Evolutionary conservation across 2,329 filamentous ascomycete species (phyloP), one percentile per base, ranked within the genome.

Genomic region (Penicillium brevicompactum): DNA sequence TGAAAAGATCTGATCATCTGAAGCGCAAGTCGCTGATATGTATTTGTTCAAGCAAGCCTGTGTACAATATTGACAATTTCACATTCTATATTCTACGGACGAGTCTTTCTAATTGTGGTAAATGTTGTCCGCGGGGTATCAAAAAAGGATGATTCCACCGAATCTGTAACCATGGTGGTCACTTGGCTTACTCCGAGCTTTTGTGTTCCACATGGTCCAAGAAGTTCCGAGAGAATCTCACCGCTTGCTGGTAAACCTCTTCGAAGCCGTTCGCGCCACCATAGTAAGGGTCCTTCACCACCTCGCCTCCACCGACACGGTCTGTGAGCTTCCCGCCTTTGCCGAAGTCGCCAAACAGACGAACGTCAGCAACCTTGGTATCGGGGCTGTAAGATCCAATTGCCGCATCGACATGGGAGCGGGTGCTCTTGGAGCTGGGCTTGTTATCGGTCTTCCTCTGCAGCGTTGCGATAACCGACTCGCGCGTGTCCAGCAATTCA

Each of bases 271-370:
- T 84, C 4, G 80, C 77, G 11, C 85, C 91, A n/a, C 91, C 92
- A 73, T 97, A 97, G 76, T 97, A 99, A 13, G 94, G 94, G 73
- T 97, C 94, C 55, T 84, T 79, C 8, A 97, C 87, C 46, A 90
- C 83, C 77, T 96, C 90, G 18, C 83, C 80, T 64, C 69, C 72
- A 8, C 73, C 74, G 11, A 72, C 65, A 16, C 67, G 68, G 21
- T 69, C 66, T 59, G 69, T 66, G 48, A 76, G 37, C 24, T 63
- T 64, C 76, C 84, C 68, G 70, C 83, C 32, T 79, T 59, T 84
- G 4, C 89, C 89, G 67, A 90, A 92, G 65, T 92, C 89, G 31
- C 94, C 94, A 77, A 94, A 97, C 46, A 97, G 76, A 81, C 90
- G 87, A 50, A 96, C 84, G 54, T 78, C 77, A 0, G 79, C 81